Evolutionary conservation across 1,284 basidiomycete genomes (phyloP).

Genomic region (Ceratobasidium theobromae): DNA sequence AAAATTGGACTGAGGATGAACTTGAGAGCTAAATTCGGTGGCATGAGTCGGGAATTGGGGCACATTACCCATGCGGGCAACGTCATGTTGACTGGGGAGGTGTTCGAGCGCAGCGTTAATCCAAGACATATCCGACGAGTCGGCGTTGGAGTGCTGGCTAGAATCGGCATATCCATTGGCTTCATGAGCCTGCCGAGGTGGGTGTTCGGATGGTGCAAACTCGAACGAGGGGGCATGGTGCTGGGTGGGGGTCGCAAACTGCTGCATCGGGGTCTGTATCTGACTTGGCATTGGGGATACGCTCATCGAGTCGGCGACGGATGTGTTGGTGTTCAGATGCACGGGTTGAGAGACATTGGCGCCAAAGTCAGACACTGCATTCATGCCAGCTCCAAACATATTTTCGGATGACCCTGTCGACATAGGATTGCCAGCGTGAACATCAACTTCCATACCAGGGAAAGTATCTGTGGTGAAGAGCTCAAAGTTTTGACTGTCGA

Average conservation of each 20-base stretch:
- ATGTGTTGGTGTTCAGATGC: too few species aligned
- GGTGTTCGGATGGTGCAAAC: not conserved
- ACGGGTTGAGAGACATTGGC: not conserved
- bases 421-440: too few species aligned
- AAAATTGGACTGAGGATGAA: not conserved
- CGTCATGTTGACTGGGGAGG: conserved; percentile 26
- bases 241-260: not conserved
- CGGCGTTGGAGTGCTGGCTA: conserved; percentile 13
- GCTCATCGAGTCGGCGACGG: too few species aligned
- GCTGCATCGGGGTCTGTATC: conserved; percentile 19
- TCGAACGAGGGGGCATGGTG: conserved; percentile 3
- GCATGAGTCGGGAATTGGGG: not conserved
- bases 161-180: too few species aligned
- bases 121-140: conserved; percentile 21
- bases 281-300: too few species aligned
- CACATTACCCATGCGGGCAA: too few species aligned
- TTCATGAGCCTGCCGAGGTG: conserved; percentile 18
- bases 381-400: not conserved
- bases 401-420: too few species aligned
- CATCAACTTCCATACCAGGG: conserved; percentile 13
- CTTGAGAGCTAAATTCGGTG: not conserved
- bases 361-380: not conserved
- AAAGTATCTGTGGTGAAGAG: conserved; percentile 20
- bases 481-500: conserved; percentile 6
- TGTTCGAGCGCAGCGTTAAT: conserved; percentile 25